Evolutionary conservation across 2,329 filamentous ascomycete species (phyloP).

Genomic region (Colletotrichum salicis): DNA sequence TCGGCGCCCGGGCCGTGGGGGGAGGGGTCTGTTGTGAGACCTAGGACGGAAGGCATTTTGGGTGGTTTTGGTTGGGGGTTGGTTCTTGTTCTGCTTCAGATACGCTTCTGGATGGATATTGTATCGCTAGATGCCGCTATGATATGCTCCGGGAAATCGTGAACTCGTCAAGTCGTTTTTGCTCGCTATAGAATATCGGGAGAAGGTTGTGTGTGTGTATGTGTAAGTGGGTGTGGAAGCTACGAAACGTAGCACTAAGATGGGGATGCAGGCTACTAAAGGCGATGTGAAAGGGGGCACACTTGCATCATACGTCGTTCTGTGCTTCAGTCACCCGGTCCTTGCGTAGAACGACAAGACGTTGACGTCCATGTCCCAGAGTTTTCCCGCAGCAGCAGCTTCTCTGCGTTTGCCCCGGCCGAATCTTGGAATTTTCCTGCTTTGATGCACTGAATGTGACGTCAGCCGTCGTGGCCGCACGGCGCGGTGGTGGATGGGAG

Average conservation of each 20-base stretch:
- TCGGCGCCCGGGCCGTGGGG: constrained; percentile 35
- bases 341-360: constrained; percentile 12
- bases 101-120: neutral
- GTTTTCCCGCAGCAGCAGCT: neutral
- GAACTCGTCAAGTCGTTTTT: neutral
- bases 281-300: neutral
- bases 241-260: neutral
- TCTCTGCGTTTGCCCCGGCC: neutral
- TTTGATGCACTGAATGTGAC: constrained; percentile 23
- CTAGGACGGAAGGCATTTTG: constrained; percentile 46
- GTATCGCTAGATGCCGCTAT: neutral
- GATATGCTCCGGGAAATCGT: neutral
- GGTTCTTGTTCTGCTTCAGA: neutral
- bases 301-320: constrained; percentile 28
- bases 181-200: neutral
- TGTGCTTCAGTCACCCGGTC: constrained; percentile 27
- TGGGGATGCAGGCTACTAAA: neutral
- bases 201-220: neutral
- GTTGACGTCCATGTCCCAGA: constrained; percentile 31
- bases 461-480: constrained; percentile 20
- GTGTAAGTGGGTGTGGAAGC: neutral
- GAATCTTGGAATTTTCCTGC: constrained; percentile 30
- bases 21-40: constrained; percentile 44
- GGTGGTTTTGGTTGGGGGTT: neutral
- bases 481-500: neutral